Conservation (phyloP, 2,329 filamentous ascomycete genomes). For the Talaromyces sp. region DNA sequence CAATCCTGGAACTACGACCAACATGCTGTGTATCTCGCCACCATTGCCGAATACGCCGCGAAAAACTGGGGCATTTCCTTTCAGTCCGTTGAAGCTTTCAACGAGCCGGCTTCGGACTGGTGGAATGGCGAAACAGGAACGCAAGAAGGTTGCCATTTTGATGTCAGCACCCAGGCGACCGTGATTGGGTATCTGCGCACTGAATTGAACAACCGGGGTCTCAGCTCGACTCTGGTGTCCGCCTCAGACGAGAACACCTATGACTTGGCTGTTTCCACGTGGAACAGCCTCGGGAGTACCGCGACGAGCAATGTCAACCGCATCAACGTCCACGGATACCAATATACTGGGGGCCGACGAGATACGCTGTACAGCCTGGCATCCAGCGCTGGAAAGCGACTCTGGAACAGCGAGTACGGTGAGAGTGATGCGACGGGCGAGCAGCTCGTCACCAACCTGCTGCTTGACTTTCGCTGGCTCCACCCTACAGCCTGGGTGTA, state of each 20-base stretch:
- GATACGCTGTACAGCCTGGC: slow-evolving; percentile 6
- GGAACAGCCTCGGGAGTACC: neutral
- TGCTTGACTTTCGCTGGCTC: slow-evolving; percentile 2
- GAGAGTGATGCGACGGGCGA: neutral
- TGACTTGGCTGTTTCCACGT: slow-evolving; percentile 5
- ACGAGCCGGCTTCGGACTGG: slow-evolving; percentile 1
- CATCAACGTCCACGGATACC: slow-evolving; percentile 5
- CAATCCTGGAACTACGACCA: slow-evolving; percentile 8
- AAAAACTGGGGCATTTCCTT: neutral
- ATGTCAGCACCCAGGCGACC: neutral
- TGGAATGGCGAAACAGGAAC: slow-evolving; percentile 5
- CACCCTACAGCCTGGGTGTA: slow-evolving; percentile 4
- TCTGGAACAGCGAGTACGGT: slow-evolving; percentile 7
- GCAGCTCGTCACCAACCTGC: neutral
- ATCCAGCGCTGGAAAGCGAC: neutral
- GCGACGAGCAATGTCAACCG: neutral
- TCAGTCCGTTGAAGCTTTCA: slow-evolving; percentile 3
- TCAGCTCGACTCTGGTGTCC: slow-evolving; percentile 1
- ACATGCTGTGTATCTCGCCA: slow-evolving; percentile 6
- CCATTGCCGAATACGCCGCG: neutral
- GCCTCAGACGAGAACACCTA: slow-evolving; percentile 2
- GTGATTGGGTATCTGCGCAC: slow-evolving; percentile 1
- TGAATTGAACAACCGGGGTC: neutral
- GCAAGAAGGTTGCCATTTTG: slow-evolving; percentile 5
- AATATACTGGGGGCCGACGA: neutral